These are phyloP conservation scores for Glycyrrhiza uralensis DNA, from an alignment of 306 rosid genomes.

Conservation along the genomic window DNA sequence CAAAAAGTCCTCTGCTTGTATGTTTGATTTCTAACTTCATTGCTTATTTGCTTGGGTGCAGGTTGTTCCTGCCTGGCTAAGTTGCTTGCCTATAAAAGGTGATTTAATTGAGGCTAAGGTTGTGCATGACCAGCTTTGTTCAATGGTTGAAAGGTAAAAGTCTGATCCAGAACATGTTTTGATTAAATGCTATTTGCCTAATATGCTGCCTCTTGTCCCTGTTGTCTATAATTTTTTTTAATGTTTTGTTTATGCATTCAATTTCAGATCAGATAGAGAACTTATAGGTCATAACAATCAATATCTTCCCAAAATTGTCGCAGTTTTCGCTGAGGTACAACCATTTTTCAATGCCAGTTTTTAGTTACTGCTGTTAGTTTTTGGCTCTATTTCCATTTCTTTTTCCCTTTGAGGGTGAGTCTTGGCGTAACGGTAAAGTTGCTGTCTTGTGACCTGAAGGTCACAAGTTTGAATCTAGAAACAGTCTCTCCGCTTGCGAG, in stretches of 20 bases:
- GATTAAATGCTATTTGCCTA: background rate
- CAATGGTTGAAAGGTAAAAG: slow-evolving; percentile 70
- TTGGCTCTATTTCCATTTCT: background rate
- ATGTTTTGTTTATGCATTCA: background rate
- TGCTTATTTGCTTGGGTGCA: slow-evolving; percentile 28
- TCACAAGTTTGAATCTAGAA: too few relatives aligned
- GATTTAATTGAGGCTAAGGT: slow-evolving; percentile 70
- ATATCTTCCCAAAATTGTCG: slow-evolving; percentile 66
- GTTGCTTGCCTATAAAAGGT: slow-evolving; percentile 70
- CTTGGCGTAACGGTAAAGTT: too few relatives aligned
- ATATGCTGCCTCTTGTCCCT: background rate
- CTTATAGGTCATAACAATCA: slow-evolving; percentile 69
- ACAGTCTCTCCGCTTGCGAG: too few relatives aligned
- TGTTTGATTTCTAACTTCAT: slow-evolving; percentile 17
- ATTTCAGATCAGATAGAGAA: slow-evolving; percentile 64
- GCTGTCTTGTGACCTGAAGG: too few relatives aligned
- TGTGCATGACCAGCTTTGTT: slow-evolving; percentile 68
- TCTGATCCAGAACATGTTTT: slow-evolving; percentile 16
- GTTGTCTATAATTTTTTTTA: background rate
- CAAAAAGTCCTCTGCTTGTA: background rate
- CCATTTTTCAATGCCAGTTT: background rate
- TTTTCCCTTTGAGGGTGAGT: too few relatives aligned
- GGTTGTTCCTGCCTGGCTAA: slow-evolving; percentile 74
- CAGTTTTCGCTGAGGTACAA: slow-evolving; percentile 69
- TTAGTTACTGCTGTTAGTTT: background rate